Base-by-base conservation (phyloP, 2,329 filamentous ascomycete genomes). In the Aspergillus fischeri region DNA sequence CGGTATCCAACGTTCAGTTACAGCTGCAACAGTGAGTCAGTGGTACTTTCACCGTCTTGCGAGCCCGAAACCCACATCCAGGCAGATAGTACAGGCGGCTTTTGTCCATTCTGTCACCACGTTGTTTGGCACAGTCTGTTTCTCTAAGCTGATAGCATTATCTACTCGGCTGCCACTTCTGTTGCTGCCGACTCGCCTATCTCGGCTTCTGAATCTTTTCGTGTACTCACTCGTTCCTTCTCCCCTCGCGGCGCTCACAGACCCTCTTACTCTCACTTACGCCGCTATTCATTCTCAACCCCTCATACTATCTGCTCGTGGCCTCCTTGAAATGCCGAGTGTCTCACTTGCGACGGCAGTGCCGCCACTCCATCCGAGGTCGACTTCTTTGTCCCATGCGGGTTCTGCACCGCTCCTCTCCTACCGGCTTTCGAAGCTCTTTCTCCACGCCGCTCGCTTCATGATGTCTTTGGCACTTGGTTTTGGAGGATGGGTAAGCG, bases 11-110 rank as follows among this genome's bases (percentile, higher is more conserved):
- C 87, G 94, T 57, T 88, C 91, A 24, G 94, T 92, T 17, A 96
- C 93, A 14, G 93, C 92, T 25, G 94, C 94, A 10, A 96, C 93
- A 0, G 93, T 97, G 25, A 96, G 91, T 44, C 94, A 99, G 74
- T 99, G 94, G 94, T 99, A 99, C 75, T 99, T 97, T 74, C 93
- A 97, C 74, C 91, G 94, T 61, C 89, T 95, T 66, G 86, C 87
- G 4, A 83, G 87, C 10, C 91, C 93, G 4, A 81, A 88, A 8
- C 87, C 92, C 2, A 86, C 90, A 0, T 92, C 91, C 1, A 81
- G 83, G 56, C 88, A 92, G 55, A 88, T 97, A 50, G 91, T 97
- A 27, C 81, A 85, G 60, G 93, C 92, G 6, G 93, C 92, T 14
- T 79, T 96, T 48, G 80, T 81, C 51, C 94, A 99, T 75, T 88